Evolutionary conservation across 441 rosid genomes (phyloP).

Genomic region (Corymbia calophylla): DNA sequence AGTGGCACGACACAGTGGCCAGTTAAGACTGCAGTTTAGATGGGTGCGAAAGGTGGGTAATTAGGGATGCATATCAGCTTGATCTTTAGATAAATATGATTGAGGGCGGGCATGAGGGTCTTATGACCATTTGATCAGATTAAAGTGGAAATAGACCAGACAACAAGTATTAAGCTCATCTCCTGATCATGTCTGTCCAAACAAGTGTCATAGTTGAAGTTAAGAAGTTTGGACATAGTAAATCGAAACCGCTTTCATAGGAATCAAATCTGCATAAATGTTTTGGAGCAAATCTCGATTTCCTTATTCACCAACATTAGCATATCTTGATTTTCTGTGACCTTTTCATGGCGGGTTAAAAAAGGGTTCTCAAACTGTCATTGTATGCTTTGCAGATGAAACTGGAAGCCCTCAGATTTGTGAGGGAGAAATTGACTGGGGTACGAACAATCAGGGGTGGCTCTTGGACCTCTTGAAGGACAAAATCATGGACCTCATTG

Average conservation of each 20-base stretch:
- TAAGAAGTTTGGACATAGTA: not conserved
- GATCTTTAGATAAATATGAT: not conserved
- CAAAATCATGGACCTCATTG: constrained; percentile 29
- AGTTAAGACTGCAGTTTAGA: not conserved
- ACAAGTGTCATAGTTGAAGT: not conserved
- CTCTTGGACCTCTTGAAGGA: constrained; percentile 27
- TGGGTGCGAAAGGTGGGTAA: not conserved
- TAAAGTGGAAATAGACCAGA: not conserved
- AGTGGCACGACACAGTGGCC: not conserved
- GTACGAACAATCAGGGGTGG: constrained; percentile 24
- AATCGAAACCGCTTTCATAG: not conserved
- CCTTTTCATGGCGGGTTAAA: not conserved
- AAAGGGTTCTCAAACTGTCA: too few species aligned
- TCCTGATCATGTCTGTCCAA: not conserved
- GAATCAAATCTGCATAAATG: not conserved
- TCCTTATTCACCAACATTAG: not conserved
- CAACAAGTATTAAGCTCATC: not conserved
- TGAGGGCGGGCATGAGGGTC: not conserved
- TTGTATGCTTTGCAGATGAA: constrained; percentile 6
- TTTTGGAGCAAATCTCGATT: not conserved
- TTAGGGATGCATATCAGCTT: not conserved
- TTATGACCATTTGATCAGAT: too few species aligned
- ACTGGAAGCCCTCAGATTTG: constrained; percentile 3
- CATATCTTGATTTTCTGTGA: not conserved
- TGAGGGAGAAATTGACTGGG: constrained; percentile 10